These are phyloP conservation scores for Fonsecaea monophora DNA, from an alignment of 2,329 filamentous ascomycete species.

Conservation along the genomic window DNA sequence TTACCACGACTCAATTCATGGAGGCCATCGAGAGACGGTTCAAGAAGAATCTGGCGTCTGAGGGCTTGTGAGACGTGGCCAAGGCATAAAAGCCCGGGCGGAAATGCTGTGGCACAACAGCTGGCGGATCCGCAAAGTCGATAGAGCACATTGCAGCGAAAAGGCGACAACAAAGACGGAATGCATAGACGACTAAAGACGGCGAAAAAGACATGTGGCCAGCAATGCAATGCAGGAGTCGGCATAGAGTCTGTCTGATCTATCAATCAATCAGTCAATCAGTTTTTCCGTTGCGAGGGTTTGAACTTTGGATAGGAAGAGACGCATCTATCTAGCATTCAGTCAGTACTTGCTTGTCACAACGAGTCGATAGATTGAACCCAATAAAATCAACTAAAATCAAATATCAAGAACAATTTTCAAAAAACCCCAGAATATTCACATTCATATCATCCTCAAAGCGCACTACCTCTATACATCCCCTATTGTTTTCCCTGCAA, in stretches of 20 bases:
- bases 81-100: neutral
- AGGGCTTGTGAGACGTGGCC: constrained; percentile 35
- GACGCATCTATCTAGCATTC: neutral
- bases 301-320: neutral
- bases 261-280: neutral
- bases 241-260: neutral
- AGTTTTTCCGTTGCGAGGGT: neutral
- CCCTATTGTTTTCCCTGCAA: too few species aligned
- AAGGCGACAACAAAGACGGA: neutral
- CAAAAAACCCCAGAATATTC: neutral
- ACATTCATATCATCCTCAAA: too few species aligned
- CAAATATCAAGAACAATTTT: neutral
- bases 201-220: neutral
- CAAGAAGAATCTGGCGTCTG: constrained; percentile 76
- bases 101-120: neutral
- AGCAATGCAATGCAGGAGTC: neutral
- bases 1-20: constrained; percentile 90
- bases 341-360: neutral
- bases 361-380: too few species aligned
- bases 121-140: neutral
- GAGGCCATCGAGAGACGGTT: constrained; percentile 89
- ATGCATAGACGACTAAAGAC: constrained; percentile 1
- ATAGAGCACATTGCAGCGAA: neutral
- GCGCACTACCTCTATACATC: too few species aligned
- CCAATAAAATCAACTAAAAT: neutral